These are phyloP conservation scores for Cytidiella melzeri DNA, from an alignment of 768 basidiomycete genomes.

Conservation along the genomic window DNA sequence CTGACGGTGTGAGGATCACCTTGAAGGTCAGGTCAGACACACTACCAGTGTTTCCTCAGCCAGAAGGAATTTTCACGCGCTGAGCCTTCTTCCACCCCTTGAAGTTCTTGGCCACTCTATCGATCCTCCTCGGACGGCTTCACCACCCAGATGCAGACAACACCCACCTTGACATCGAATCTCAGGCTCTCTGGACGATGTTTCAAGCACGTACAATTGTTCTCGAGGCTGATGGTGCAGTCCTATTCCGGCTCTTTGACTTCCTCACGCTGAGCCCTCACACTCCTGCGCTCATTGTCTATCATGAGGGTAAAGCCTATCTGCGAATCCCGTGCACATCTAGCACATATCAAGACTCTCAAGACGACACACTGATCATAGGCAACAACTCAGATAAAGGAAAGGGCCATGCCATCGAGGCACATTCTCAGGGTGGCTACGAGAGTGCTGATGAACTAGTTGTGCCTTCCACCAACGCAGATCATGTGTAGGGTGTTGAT, in stretches of 20 bases:
- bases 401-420: too few species aligned
- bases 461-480: too few species aligned
- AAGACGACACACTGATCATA: too few species aligned
- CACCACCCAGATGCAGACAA: neutral
- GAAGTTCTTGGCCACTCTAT: neutral
- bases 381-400: too few species aligned
- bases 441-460: too few species aligned
- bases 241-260: neutral
- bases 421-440: too few species aligned
- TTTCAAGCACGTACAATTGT: neutral
- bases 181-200: neutral
- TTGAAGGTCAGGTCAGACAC: neutral
- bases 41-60: constrained; percentile 13
- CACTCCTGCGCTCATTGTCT: neutral
- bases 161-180: neutral
- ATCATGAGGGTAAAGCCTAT: neutral
- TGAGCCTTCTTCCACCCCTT: constrained; percentile 7
- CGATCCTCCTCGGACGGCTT: neutral
- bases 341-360: too few species aligned
- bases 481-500: too few species aligned
- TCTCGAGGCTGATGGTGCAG: neutral
- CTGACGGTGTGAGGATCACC: constrained; percentile 8
- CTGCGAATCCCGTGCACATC: neutral
- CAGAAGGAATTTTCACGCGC: constrained; percentile 7
- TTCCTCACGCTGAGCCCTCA: neutral